Conservation (phyloP, 768 basidiomycete species). For the Russula sp. region DNA sequence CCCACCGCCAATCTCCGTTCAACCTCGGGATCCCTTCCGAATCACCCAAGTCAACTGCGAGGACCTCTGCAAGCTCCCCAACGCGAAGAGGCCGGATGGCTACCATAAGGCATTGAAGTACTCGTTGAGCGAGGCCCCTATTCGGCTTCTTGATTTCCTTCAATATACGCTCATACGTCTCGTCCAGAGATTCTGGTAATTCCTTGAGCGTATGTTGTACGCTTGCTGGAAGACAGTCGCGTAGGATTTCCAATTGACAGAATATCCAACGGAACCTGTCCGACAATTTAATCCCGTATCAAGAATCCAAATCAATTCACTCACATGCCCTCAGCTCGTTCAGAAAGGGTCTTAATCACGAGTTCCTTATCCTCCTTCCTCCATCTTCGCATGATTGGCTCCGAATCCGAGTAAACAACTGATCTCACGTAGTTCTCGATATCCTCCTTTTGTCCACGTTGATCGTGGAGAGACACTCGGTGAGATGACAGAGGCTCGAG, state of each 20-base stretch:
- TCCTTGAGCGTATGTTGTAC: neutral
- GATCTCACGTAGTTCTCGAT: neutral
- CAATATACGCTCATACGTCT: slow-evolving; percentile 5
- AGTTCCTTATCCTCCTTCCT: neutral
- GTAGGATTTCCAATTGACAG: neutral
- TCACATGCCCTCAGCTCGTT: slow-evolving; percentile 3
- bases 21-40: neutral
- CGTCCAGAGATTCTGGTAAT: neutral
- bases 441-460: neutral
- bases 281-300: neutral
- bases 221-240: neutral
- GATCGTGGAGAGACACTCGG: neutral
- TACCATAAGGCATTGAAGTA: slow-evolving; percentile 7
- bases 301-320: neutral
- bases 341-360: neutral
- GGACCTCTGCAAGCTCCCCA: neutral
- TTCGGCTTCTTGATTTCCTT: neutral
- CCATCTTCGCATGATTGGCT: neutral
- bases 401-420: neutral
- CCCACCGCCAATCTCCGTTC: neutral
- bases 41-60: neutral
- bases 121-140: neutral
- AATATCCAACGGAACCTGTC: neutral
- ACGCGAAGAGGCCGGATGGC: slow-evolving; percentile 9
- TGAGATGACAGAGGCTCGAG: neutral